Conservation (phyloP, 2,329 filamentous ascomycete species). For the Beauveria medogensis region DNA sequence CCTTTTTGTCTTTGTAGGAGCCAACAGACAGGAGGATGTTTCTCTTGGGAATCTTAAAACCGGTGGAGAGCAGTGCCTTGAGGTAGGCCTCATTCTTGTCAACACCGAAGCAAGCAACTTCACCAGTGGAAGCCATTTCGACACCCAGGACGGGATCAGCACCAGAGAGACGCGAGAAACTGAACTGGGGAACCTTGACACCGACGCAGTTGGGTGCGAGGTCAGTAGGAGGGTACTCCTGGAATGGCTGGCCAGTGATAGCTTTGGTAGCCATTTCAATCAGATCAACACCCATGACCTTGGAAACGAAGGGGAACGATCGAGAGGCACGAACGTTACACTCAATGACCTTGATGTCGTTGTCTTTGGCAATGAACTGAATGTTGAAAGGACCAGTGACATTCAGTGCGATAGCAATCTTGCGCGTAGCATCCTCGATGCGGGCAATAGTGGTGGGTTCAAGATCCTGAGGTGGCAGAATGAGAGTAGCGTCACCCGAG, state of each 20-base stretch:
- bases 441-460: conserved; percentile 79
- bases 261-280: conserved; percentile 99
- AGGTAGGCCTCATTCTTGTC: conserved; percentile 98
- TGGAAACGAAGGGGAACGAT: conserved; percentile 96
- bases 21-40: conserved; percentile 95
- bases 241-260: conserved; percentile 77
- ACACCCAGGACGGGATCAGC: conserved; percentile 95
- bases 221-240: conserved; percentile 70
- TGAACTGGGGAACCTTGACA: conserved; percentile 98
- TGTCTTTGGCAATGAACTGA: conserved; percentile 98
- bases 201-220: conserved; percentile 79
- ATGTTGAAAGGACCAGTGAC: conserved; percentile 98
- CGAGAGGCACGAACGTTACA: conserved; percentile 95
- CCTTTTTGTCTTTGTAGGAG: conserved; percentile 95
- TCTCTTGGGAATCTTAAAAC: conserved; percentile 91
- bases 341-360: conserved; percentile 99
- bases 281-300: conserved; percentile 95
- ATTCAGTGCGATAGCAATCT: conserved; percentile 90
- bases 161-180: conserved; percentile 92
- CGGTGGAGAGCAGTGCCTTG: conserved; percentile 90
- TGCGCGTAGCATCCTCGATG: conserved; percentile 89
- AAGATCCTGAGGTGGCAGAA: conserved; percentile 88
- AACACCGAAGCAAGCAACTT: conserved; percentile 91
- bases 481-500: conserved; percentile 93
- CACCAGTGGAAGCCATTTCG: conserved; percentile 98